These are phyloP conservation scores for Carex scoparia DNA, from an alignment of 176 grass and related monocot genomes.

Conservation along the genomic window DNA sequence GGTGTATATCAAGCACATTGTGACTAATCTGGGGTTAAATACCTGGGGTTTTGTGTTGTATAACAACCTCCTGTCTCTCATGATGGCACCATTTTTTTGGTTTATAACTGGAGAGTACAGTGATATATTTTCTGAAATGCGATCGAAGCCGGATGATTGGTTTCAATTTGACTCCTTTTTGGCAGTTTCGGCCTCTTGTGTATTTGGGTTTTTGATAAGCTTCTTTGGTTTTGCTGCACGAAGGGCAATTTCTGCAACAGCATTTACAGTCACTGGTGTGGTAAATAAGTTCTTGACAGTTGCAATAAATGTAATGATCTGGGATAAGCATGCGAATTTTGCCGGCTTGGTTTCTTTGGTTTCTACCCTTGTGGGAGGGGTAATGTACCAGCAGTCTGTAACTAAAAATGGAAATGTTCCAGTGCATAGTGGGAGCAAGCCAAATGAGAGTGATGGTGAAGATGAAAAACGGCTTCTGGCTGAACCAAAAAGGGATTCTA, in stretches of 20 bases:
- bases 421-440: constrained; percentile 8
- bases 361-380: constrained; percentile 58
- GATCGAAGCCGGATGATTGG: constrained; percentile 31
- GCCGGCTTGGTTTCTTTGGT: constrained; percentile 55
- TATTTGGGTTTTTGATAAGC: constrained; percentile 68
- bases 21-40: constrained; percentile 57
- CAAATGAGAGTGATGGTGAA: not conserved
- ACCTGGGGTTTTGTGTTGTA: constrained; percentile 84
- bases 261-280: constrained; percentile 79
- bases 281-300: constrained; percentile 82
- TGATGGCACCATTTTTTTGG: constrained; percentile 67
- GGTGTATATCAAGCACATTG: constrained; percentile 91
- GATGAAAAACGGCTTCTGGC: constrained; percentile 32
- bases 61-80: constrained; percentile 60
- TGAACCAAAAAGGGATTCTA: constrained; percentile 27
- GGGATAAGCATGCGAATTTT: constrained; percentile 56
- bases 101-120: constrained; percentile 58
- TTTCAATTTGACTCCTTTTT: constrained; percentile 48
- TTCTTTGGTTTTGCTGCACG: constrained; percentile 77
- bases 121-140: constrained; percentile 24
- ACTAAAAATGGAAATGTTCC: constrained; percentile 16
- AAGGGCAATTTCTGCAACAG: constrained; percentile 67
- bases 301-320: constrained; percentile 74
- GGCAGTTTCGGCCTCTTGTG: constrained; percentile 57
- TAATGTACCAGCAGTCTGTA: constrained; percentile 78